phyloP scores from a whole-genome alignment of 73 alveolate genomes.

The Stentor roeselii region DNA sequence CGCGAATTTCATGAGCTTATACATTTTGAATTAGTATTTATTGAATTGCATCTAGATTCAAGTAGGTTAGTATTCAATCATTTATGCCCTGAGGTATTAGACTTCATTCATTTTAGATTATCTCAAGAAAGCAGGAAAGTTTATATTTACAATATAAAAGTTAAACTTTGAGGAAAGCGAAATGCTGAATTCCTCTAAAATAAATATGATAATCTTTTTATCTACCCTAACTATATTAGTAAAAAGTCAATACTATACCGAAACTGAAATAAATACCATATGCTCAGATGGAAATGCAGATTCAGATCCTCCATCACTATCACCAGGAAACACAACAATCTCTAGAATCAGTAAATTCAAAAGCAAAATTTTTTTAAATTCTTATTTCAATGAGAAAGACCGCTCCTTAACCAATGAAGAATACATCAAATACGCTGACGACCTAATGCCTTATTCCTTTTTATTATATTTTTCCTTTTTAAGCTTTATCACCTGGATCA shows the following conservation, averaged over 20 bases:
- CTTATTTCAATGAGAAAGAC: background rate
- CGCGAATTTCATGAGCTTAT: too few species aligned
- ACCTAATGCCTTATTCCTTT: background rate
- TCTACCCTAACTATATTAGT: background rate
- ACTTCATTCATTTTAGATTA: too few species aligned
- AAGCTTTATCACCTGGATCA: background rate
- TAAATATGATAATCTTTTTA: too few species aligned
- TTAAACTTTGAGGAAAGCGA: too few species aligned
- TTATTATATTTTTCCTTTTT: background rate
- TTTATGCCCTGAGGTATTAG: too few species aligned
- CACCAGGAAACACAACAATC: slow-evolving; percentile 15
- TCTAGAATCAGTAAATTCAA: background rate
- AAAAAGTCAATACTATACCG: background rate
- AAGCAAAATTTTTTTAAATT: background rate
- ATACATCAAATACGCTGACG: background rate
- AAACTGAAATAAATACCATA: background rate
- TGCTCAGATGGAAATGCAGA: slow-evolving; percentile 14
- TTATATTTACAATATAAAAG: too few species aligned
- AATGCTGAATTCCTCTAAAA: too few species aligned
- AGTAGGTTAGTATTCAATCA: too few species aligned
- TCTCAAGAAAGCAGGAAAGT: too few species aligned
- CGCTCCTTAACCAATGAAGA: background rate
- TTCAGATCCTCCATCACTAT: slow-evolving; percentile 14
- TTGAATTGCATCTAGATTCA: too few species aligned
- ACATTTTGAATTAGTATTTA: too few species aligned